Evolutionary conservation across 306 rosid species (phyloP).

Genomic region (Quercus engelmannii): DNA sequence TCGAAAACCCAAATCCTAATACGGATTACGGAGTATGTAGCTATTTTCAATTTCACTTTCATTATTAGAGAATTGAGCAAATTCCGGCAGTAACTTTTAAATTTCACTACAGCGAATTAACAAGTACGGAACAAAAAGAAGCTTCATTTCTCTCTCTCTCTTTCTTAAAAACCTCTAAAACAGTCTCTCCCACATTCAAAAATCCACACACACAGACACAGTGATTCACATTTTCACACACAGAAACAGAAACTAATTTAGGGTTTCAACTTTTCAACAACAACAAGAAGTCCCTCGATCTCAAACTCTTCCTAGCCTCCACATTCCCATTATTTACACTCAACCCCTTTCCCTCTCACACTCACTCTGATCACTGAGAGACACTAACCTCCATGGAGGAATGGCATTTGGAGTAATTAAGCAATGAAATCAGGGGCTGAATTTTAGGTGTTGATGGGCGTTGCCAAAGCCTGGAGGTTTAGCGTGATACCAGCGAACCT

Average conservation of each 20-base stretch:
- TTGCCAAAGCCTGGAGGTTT: constrained; percentile 52
- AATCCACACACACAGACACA: neutral
- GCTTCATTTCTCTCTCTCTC: neutral
- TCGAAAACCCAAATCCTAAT: neutral
- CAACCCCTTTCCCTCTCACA: neutral
- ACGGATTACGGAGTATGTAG: too few species aligned
- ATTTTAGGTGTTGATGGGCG: constrained; percentile 42
- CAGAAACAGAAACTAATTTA: neutral
- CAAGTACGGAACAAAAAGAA: neutral
- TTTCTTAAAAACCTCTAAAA: neutral
- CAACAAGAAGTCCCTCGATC: too few species aligned
- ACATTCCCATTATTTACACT: neutral
- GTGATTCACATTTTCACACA: neutral
- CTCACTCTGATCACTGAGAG: neutral
- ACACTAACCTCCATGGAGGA: neutral
- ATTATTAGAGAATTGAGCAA: neutral
- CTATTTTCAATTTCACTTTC: neutral
- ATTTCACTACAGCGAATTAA: neutral
- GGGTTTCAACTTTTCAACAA: neutral
- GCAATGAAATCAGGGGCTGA: constrained; percentile 15
- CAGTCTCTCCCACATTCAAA: neutral
- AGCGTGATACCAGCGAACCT: constrained; percentile 60
- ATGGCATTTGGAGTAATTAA: constrained; percentile 23
- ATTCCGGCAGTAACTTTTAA: too few species aligned
- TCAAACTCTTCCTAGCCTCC: neutral